These are phyloP conservation scores for Apiospora aurea DNA, from an alignment of 2,329 filamentous ascomycete genomes.

Conservation along the genomic window DNA sequence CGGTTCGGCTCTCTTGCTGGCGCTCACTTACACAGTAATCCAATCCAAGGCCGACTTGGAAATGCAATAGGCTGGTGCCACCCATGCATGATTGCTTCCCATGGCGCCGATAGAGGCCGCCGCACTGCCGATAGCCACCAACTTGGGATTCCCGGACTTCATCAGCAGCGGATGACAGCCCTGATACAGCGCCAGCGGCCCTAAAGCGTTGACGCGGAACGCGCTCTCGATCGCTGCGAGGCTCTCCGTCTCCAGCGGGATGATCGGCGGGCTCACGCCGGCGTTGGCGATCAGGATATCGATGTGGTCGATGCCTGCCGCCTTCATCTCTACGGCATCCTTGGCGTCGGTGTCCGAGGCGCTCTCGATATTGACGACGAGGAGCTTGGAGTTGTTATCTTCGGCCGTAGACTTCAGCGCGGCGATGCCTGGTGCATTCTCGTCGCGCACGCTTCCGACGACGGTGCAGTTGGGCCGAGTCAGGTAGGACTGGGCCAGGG, in stretches of 20 bases:
- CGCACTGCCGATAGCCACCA: slow-evolving; percentile 29
- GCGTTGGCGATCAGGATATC: slow-evolving; percentile 19
- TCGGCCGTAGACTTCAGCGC: not conserved
- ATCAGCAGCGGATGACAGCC: slow-evolving; percentile 28
- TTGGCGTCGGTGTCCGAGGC: not conserved
- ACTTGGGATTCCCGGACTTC: slow-evolving; percentile 24
- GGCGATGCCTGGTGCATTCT: not conserved
- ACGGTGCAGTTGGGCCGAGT: not conserved
- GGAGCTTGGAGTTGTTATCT: not conserved
- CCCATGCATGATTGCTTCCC: slow-evolving; percentile 25
- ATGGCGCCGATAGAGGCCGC: slow-evolving; percentile 28
- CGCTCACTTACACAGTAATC: not conserved
- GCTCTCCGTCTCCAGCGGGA: slow-evolving; percentile 29
- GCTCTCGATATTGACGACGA: slow-evolving; percentile 1
- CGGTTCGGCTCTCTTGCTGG: too few relatives aligned
- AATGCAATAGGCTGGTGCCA: slow-evolving; percentile 28
- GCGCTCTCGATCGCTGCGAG: slow-evolving; percentile 24
- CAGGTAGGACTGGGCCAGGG: slow-evolving; percentile 29
- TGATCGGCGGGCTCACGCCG: slow-evolving; percentile 25
- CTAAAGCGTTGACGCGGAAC: slow-evolving; percentile 29
- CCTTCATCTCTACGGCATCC: not conserved
- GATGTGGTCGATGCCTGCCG: not conserved
- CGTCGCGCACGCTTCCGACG: not conserved
- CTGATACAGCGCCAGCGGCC: slow-evolving; percentile 29
- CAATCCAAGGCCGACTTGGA: slow-evolving; percentile 9